These are phyloP conservation scores for Neurospora sp. DNA, from an alignment of 495 filamentous ascomycete species.

Conservation along the genomic window DNA sequence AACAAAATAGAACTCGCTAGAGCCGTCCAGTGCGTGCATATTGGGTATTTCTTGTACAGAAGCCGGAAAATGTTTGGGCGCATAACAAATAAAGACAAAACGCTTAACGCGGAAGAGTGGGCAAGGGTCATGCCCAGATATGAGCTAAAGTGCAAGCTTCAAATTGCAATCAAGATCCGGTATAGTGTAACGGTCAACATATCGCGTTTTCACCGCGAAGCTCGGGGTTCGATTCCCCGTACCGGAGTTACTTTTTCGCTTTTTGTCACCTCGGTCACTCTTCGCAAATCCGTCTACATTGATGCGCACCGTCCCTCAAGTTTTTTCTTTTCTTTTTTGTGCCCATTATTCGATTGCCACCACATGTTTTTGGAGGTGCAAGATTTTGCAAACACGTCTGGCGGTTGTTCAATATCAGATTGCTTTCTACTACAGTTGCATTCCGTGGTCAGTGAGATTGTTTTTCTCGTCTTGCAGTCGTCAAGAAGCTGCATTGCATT, in stretches of 20 bases:
- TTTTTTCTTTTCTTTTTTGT: not conserved
- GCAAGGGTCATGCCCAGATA: not conserved
- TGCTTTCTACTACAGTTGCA: too few species aligned
- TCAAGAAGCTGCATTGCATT: too few species aligned
- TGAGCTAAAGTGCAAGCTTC: not conserved
- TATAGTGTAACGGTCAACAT: slow-evolving; percentile 42
- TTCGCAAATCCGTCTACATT: too few species aligned
- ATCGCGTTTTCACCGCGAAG: slow-evolving; percentile 42
- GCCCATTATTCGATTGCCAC: too few species aligned
- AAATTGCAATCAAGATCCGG: slow-evolving; percentile 14
- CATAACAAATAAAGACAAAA: not conserved
- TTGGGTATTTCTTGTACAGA: not conserved
- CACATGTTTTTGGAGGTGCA: too few species aligned
- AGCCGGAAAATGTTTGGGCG: not conserved
- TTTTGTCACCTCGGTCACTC: not conserved
- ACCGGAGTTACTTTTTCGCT: slow-evolving; percentile 22
- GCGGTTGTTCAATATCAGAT: too few species aligned
- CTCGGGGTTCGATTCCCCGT: slow-evolving; percentile 44
- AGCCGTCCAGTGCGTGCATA: too few species aligned
- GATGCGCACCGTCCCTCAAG: not conserved
- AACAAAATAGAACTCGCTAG: too few species aligned
- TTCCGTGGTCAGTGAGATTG: too few species aligned
- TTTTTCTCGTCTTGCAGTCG: too few species aligned
- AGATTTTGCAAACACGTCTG: too few species aligned
- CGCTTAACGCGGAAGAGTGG: not conserved